phyloP scores from a whole-genome alignment of 768 basidiomycete species.

The Rhizopogon vulgaris region DNA sequence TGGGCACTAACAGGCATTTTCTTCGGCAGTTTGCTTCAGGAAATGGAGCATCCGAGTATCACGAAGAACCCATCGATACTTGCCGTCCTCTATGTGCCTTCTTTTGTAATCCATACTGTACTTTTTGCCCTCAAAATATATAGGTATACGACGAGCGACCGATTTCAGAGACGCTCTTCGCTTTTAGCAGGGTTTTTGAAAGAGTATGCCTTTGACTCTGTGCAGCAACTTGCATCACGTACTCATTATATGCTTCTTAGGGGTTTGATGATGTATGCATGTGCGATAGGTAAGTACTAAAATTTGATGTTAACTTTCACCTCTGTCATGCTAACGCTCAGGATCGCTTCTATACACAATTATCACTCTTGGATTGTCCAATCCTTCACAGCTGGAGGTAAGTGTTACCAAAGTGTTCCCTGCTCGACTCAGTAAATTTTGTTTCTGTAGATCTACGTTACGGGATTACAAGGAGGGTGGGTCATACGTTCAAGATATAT shows the following conservation, averaged over 20 bases:
- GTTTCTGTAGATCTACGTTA: background rate
- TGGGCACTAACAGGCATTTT: background rate
- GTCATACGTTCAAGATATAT: background rate
- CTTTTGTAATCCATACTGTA: background rate
- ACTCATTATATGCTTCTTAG: background rate
- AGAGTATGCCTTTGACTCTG: background rate
- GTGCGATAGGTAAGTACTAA: slow-evolving; percentile 5
- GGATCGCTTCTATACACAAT: slow-evolving; percentile 6
- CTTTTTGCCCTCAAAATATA: slow-evolving; percentile 7
- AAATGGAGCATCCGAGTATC: background rate
- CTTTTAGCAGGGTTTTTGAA: slow-evolving; percentile 3
- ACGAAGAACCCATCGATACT: background rate
- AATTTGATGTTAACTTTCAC: background rate
- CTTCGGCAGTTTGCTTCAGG: background rate
- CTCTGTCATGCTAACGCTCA: background rate
- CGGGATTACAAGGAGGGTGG: slow-evolving; percentile 1
- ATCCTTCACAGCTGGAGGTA: background rate
- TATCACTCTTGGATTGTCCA: background rate
- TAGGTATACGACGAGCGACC: slow-evolving; percentile 1
- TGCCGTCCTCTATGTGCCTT: background rate
- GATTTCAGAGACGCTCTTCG: background rate
- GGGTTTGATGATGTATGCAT: slow-evolving; percentile 7
- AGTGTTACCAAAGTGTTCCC: background rate
- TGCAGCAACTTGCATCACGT: background rate
- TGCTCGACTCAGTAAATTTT: background rate